Base-by-base conservation (phyloP, 2,329 filamentous ascomycete species). In the Aspergillus ustus region DNA sequence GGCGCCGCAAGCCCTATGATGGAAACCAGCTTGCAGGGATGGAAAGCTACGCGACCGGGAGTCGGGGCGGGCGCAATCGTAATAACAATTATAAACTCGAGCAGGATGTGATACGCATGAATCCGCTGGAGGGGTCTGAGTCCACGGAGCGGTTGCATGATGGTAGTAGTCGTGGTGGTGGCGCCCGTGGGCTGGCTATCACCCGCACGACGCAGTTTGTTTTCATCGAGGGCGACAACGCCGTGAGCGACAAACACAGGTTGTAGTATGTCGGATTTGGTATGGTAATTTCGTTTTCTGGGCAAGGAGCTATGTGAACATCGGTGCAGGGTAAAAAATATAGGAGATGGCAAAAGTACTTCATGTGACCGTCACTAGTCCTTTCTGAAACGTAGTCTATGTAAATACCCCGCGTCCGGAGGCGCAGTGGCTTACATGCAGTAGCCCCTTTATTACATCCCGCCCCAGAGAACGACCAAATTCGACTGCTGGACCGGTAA, bases 111-210 rank as follows among this genome's bases (percentile, higher is more conserved):
- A 19, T 52, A 17, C 50, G 50, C 8, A 52, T 52, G 50, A 20
- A 52, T 9, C 13, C 28, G 3, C 50, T 52, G 25, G 29, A 37
- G 29, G 50, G 19, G 3, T 34, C 50, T 8, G 50, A 52, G 19
- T 52, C 50, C 28, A 52, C 50, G 9, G 50, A 52, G 28, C 25
- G 50, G 25, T 37, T 52, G 29, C 50, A 37, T 52, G 50, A 40
- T 19, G 29, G 50, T 25, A 5, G 25, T 25, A 25, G 25, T 25
- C 4, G 4, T 25, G 25, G 4, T 25, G 25, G 4, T 25, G 25
- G 4, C 25, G 31, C 50, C 7, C n/a, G 4, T 4, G 20, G 3
- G 7, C 43, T 45, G 43, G 50, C 25, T 5, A 52, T 52, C 20
- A 52, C 29, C 19, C 50, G 50, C 2, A 52, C 29, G 4, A 52